Evolutionary conservation across 257 asterid species (phyloP), one percentile per base, ranked within the genome.

Genomic region (Nicotiana otophora): DNA sequence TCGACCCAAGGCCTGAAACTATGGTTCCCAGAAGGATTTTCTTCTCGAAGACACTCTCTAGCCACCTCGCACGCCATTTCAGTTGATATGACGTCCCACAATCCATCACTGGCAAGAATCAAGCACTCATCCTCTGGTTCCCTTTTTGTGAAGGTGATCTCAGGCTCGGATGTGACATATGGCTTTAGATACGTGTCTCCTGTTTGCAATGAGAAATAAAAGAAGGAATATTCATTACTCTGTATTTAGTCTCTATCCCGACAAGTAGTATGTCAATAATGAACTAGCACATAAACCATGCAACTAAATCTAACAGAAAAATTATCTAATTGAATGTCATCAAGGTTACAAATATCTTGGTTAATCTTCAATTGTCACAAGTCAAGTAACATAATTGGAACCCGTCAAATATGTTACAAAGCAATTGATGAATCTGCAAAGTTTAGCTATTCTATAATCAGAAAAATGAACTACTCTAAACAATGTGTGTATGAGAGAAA

Each of bases 91-190:
- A 79, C 83, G 46, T 68, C 83, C 86, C 86, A 83, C 30, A 83
- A 17, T 4, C 86, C 86, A 42, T 83, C 86, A 23, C 81, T 83
- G 0, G 83, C 86, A 26, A 83, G 55, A 67, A 83, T 80, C 36
- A 83, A 53, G 31, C 30, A 83, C 63, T 83, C 83, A 26, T 83
- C 86, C 42, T 83, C 76, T 7, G 28, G 10, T 4, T 17, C 66
- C 55, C 86, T 78, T 46, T 14, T 67, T 19, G 63, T 55, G 57
- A 83, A 78, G 11, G 76, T 61, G 57, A 83, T 55, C 28, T 83
- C 83, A 1, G 86, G 86, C 64, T 83, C 83, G 4, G 81, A 42
- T 54, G 28, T 78, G 12, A 78, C 80, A 54, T 11, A 64, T 2
- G 82, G 72, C 26, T 78, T 83, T 28, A 83, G 55, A 68, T 34